A percentile compares a stretch with the other conserved stretches of the same genome.
phyloP scores from a whole-genome alignment of 2,329 filamentous ascomycete genomes.

The Cercospora sesami region DNA sequence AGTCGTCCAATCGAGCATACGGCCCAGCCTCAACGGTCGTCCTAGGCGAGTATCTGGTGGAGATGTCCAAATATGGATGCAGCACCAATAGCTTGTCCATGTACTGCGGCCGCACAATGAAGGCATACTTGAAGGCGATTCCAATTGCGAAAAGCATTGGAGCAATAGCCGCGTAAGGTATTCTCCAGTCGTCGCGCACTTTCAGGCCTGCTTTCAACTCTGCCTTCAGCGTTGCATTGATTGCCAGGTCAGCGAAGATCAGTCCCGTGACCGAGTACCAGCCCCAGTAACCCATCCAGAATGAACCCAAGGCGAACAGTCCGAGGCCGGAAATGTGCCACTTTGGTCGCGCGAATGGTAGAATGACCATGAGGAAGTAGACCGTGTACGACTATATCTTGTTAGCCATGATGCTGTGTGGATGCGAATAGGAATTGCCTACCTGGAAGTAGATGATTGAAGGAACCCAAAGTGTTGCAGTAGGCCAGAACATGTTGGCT shows the following conservation, averaged over 20 bases:
- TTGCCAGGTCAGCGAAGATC: conserved; percentile 31
- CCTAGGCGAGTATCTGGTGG: conserved; percentile 20
- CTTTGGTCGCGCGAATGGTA: conserved; percentile 45
- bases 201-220: conserved; percentile 28
- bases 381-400: conserved; percentile 45
- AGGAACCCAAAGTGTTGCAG: conserved; percentile 49
- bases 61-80: conserved; percentile 33
- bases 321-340: conserved; percentile 43
- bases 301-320: conserved; percentile 34
- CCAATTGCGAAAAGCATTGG: conserved; percentile 22
- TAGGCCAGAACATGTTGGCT: conserved; percentile 47
- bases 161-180: conserved; percentile 29
- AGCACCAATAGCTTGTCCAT: conserved; percentile 32
- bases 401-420: background rate
- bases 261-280: conserved; percentile 36
- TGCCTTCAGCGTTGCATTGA: conserved; percentile 24
- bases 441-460: conserved; percentile 48
- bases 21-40: conserved; percentile 27
- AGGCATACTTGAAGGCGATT: conserved; percentile 33
- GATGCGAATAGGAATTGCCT: background rate
- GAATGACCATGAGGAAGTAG: conserved; percentile 51
- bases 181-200: conserved; percentile 24
- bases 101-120: conserved; percentile 31
- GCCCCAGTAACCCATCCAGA: conserved; percentile 37
- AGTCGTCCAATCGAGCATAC: conserved; percentile 35